Evolutionary conservation across 176 grass and related monocot genomes (phyloP).

Genomic region (Thalia dealbata): DNA sequence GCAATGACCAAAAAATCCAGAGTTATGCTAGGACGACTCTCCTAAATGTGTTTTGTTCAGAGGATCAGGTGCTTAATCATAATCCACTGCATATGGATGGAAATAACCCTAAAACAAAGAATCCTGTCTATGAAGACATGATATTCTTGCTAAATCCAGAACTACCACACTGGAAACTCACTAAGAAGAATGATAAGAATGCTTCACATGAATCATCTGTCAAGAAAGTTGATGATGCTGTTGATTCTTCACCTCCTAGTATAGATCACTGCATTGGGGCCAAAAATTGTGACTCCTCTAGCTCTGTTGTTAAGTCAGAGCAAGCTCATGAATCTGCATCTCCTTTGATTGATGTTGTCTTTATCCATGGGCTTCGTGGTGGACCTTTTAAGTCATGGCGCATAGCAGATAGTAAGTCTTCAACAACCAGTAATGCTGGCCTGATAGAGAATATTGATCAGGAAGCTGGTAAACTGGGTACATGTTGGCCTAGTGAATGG

Average conservation of each 20-base stretch:
- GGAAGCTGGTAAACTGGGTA: conserved; percentile 90
- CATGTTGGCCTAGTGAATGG: conserved; percentile 97
- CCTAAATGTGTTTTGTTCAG: conserved; percentile 48
- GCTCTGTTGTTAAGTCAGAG: conserved; percentile 16
- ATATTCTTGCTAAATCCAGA: conserved; percentile 89
- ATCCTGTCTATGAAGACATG: conserved; percentile 66
- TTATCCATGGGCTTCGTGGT: conserved; percentile 87
- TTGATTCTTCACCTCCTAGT: conserved; percentile 15
- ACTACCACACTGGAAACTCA: conserved; percentile 44
- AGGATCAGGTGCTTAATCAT: conserved; percentile 25
- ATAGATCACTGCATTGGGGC: conserved; percentile 23
- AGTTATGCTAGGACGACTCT: conserved; percentile 72
- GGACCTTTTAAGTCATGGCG: conserved; percentile 96
- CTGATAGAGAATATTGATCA: conserved; percentile 87
- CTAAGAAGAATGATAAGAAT: conserved; percentile 31
- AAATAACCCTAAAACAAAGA: conserved; percentile 42
- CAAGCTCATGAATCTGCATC: conserved; percentile 16
- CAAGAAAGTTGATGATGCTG: not conserved
- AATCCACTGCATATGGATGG: conserved; percentile 32
- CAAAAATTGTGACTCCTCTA: conserved; percentile 13
- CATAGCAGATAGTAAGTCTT: conserved; percentile 96
- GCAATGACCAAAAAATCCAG: conserved; percentile 78
- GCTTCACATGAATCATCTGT: conserved; percentile 25
- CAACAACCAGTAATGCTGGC: conserved; percentile 80
- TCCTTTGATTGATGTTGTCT: conserved; percentile 69